Evolutionary conservation across 495 filamentous ascomycete species (phyloP), one percentile per base, ranked within the genome.

Genomic region (Trichocladium uniseriatum): DNA sequence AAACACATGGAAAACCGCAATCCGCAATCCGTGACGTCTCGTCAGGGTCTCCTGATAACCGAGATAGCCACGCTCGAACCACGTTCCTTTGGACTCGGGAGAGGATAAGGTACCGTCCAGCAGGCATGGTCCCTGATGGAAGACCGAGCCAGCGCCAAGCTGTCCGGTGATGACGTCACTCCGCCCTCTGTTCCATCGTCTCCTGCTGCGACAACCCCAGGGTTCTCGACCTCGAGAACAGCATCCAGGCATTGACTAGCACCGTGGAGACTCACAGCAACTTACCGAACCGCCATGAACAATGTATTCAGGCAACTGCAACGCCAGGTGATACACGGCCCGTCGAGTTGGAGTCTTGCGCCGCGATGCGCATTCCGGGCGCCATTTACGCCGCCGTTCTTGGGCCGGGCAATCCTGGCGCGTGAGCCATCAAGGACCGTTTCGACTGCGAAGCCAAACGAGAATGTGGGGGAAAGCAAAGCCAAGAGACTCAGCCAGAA

Each of bases 401-500:
- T 45, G 8, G 14, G 31, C 22, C 32, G 28, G 9, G 3, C 15
- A n/a, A 18, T 49, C 27, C 32, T 32, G 5, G 20, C 27, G 14
- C 5, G 16, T 18, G 16, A 35, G 7, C 19, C 6, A 3, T 11
- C 20, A 11, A 38, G 37, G 18, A 2, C 21, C 3, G 7, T 54
- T 8, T 54, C 54, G 19, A 42, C 49, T 15, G 42, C 45, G 1
- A 20, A 18, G 11, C 9, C 22, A 24, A 32, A 38, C 34, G 28
- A 37, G 45, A 62, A 42, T 16, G 35, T 56, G 20, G 51, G 42
- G 28, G 61, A 63, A 1, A 64, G 64, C 37, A 61, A 67, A 10
- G 60, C 63, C 11, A 68, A 59, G 27, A 56, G 62, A 16, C 55
- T 66, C n/a, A 57, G 63, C 44, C 54, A 75, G 35, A 65, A 64